Evolutionary conservation across 2,329 filamentous ascomycete species (phyloP).

Genomic region (Monosporascus sp.): DNA sequence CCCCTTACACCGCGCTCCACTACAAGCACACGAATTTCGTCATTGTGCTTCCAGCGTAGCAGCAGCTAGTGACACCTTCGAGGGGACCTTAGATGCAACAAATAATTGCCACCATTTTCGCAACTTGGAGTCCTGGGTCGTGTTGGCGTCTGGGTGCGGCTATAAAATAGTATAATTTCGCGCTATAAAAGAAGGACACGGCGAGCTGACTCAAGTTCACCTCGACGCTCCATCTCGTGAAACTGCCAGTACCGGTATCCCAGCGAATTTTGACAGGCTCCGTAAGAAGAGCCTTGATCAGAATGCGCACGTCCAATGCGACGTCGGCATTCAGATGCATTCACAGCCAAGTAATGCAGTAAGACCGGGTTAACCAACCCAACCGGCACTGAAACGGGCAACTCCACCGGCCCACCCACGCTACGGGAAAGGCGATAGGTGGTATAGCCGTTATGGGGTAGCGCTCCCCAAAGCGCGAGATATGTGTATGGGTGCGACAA

Average conservation of each 20-base stretch:
- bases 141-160: too few relatives aligned
- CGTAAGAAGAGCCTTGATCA: background rate
- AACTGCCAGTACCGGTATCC: background rate
- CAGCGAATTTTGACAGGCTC: background rate
- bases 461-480: background rate
- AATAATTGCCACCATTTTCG: background rate
- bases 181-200: too few relatives aligned
- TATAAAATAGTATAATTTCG: too few relatives aligned
- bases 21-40: background rate
- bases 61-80: background rate
- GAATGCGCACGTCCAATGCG: background rate
- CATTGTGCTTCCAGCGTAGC: background rate
- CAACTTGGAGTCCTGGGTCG: background rate
- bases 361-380: background rate
- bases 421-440: background rate
- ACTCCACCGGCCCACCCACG: background rate
- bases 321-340: background rate
- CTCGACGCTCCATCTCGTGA: background rate
- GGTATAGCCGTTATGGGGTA: background rate
- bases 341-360: background rate
- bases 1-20: background rate
- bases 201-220: too few relatives aligned
- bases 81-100: background rate
- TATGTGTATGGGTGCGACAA: background rate
- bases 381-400: background rate